phyloP scores from a whole-genome alignment of 768 basidiomycete genomes.

The Termitomyces sp. region DNA sequence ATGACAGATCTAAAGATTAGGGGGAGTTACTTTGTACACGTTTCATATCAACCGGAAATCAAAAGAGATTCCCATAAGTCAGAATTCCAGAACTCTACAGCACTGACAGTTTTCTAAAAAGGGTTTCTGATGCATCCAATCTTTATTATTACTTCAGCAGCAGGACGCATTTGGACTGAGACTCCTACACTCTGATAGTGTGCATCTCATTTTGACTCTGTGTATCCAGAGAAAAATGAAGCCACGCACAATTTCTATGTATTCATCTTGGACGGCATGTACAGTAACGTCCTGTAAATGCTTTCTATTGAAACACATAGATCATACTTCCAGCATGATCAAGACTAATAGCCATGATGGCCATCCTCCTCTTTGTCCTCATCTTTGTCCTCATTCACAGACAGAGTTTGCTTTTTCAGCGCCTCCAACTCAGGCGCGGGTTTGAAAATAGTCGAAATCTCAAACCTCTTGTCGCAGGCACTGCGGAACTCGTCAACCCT shows the following conservation, averaged over 20 bases:
- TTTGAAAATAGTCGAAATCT: slow-evolving; percentile 65
- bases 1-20: no score
- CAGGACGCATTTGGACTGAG: not conserved
- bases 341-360: not conserved
- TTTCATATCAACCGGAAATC: no score
- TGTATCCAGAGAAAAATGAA: not conserved
- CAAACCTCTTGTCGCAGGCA: slow-evolving; percentile 48
- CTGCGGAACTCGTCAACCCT: slow-evolving; percentile 58
- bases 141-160: not conserved
- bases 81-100: no score
- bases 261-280: not conserved
- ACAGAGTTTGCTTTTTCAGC: slow-evolving; percentile 25
- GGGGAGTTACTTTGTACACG: no score
- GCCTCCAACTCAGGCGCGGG: slow-evolving; percentile 40
- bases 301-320: not conserved
- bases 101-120: no score
- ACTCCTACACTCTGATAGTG: no score
- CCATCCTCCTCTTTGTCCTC: slow-evolving; percentile 6
- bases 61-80: no score
- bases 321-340: not conserved
- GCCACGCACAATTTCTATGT: not conserved
- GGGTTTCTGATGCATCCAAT: no score
- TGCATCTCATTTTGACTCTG: not conserved
- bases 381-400: slow-evolving; percentile 6
- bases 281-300: no score